Conservation (phyloP, 768 basidiomycete species). For the Zangia roseola region DNA sequence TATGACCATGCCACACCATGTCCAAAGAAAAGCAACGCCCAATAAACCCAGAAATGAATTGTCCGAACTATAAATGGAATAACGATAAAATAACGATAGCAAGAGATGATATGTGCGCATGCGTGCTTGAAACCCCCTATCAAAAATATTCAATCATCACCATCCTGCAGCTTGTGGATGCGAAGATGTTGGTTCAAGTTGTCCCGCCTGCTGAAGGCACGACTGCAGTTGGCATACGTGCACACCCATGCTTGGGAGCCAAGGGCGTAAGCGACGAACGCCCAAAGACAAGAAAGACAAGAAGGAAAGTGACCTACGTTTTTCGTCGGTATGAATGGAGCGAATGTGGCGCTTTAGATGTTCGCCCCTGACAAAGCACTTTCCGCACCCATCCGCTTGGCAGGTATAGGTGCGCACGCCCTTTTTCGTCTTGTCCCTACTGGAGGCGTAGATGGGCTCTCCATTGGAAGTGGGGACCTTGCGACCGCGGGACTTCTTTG, state of each 20-base stretch:
- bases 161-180: constrained; percentile 43
- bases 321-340: constrained; percentile 81
- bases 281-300: background rate
- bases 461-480: constrained; percentile 42
- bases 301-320: constrained; percentile 53
- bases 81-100: constrained; percentile 18
- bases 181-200: constrained; percentile 76
- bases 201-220: constrained; percentile 71
- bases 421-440: constrained; percentile 33
- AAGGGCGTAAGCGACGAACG: background rate
- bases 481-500: constrained; percentile 48
- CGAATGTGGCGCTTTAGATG: constrained; percentile 81
- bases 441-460: constrained; percentile 21
- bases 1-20: constrained; percentile 4
- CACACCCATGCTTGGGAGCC: constrained; percentile 35
- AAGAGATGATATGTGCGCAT: background rate
- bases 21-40: background rate
- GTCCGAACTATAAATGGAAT: constrained; percentile 15
- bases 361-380: constrained; percentile 76
- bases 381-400: constrained; percentile 68
- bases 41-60: background rate
- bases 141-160: constrained; percentile 17
- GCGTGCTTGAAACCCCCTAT: background rate
- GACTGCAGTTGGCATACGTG: constrained; percentile 61
- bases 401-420: constrained; percentile 58